A percentile compares a stretch with the other conserved stretches of the same genome.
Conservation (phyloP, 129 eudicot genomes). For the Solidago caesia region DNA sequence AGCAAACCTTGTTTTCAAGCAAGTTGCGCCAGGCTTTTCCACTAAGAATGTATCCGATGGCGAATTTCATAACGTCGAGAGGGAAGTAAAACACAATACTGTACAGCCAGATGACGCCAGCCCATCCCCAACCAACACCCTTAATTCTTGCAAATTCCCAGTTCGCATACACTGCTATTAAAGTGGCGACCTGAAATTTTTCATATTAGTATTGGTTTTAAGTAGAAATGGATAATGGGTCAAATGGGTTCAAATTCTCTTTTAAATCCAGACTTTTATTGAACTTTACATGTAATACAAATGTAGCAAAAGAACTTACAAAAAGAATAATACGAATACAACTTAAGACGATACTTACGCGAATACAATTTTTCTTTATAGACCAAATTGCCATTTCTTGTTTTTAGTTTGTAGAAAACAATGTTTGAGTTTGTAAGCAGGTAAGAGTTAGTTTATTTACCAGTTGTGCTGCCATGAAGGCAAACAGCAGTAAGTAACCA, state of each 20-base stretch:
- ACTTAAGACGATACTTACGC: no score
- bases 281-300: no score
- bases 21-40: constrained; percentile 89
- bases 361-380: no score
- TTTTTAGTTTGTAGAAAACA: background rate
- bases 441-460: constrained; percentile 41
- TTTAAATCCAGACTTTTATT: no score
- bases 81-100: constrained; percentile 82
- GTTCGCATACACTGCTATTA: constrained; percentile 86
- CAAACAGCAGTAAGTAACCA: constrained; percentile 59
- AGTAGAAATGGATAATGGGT: no score
- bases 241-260: no score
- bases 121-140: constrained; percentile 99
- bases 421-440: background rate
- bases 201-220: background rate
- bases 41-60: constrained; percentile 70
- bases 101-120: constrained; percentile 91
- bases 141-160: constrained; percentile 86
- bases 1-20: constrained; percentile 77
- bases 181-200: constrained; percentile 69
- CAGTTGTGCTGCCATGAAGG: constrained; percentile 87
- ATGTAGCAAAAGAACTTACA: no score
- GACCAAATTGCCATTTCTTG: no score
- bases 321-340: no score
- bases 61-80: constrained; percentile 74